Evolutionary conservation across 2,329 filamentous ascomycete genomes (phyloP).

Genomic region (Aaosphaeria pasadenensis): DNA sequence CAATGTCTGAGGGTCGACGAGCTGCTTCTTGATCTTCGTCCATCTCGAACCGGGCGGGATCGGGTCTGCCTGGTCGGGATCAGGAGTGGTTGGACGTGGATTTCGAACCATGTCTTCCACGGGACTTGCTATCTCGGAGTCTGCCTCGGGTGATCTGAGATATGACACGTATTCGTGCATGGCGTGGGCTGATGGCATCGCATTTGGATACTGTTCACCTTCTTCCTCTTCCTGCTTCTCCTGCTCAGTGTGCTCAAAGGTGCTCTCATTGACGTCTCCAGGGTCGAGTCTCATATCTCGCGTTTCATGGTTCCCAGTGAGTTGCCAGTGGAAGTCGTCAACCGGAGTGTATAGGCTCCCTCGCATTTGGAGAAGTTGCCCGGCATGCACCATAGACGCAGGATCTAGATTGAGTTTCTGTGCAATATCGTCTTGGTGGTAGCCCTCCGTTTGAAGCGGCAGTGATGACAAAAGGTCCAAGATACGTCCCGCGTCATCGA

Average conservation of each 20-base stretch:
- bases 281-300: too few relatives aligned
- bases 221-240: not conserved
- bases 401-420: not conserved
- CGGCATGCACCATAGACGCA: too few relatives aligned
- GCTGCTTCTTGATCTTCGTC: constrained; percentile 15
- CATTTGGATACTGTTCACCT: not conserved
- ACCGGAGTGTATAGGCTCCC: too few relatives aligned
- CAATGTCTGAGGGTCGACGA: constrained; percentile 16
- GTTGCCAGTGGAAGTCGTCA: too few relatives aligned
- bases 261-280: too few relatives aligned
- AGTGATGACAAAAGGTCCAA: too few relatives aligned
- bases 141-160: not conserved
- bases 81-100: constrained; percentile 7
- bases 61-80: not conserved
- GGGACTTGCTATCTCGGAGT: too few relatives aligned
- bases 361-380: too few relatives aligned
- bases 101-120: not conserved
- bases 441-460: too few relatives aligned
- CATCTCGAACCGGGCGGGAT: constrained; percentile 7
- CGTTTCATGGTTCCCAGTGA: too few relatives aligned
- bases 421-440: not conserved
- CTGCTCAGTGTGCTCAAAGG: not conserved
- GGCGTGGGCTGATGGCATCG: constrained; percentile 1
- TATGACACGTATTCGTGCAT: constrained; percentile 10
- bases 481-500: too few relatives aligned